phyloP scores from a whole-genome alignment of 805 yeast species.

The Dipodascopsis uninucleata region DNA sequence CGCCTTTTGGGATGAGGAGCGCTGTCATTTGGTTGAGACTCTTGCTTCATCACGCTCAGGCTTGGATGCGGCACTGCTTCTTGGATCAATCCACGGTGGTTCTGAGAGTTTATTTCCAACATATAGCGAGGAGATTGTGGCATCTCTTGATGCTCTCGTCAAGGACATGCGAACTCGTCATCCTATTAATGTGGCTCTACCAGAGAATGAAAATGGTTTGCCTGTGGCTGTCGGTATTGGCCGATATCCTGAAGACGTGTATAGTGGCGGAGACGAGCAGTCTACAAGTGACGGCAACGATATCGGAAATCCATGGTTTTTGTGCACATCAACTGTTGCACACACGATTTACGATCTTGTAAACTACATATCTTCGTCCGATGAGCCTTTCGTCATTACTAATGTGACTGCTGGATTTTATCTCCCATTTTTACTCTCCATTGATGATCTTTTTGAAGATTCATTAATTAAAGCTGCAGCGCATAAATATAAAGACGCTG shows the following conservation, averaged over 20 bases:
- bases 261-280: constrained; percentile 50
- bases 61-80: constrained; percentile 70
- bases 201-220: constrained; percentile 17
- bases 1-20: constrained; percentile 27
- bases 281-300: constrained; percentile 53
- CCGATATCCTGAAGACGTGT: constrained; percentile 87
- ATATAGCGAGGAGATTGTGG: constrained; percentile 33
- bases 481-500: constrained; percentile 5
- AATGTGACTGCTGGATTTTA: constrained; percentile 26
- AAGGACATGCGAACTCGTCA: constrained; percentile 68
- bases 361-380: constrained; percentile 29
- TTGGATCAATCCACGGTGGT: constrained; percentile 43
- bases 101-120: constrained; percentile 30
- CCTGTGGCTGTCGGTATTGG: constrained; percentile 67
- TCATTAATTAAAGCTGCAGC: constrained; percentile 11
- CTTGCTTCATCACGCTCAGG: constrained; percentile 64
- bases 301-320: constrained; percentile 94
- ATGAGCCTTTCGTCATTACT: constrained; percentile 9
- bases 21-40: constrained; percentile 66
- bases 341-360: constrained; percentile 35
- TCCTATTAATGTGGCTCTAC: constrained; percentile 55
- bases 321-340: constrained; percentile 43
- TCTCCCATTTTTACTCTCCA: constrained; percentile 11
- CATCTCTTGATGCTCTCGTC: constrained; percentile 55
- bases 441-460: constrained; percentile 8